Conservation (phyloP, 768 basidiomycete genomes). For the Tylopilus vinaceipallidus region DNA sequence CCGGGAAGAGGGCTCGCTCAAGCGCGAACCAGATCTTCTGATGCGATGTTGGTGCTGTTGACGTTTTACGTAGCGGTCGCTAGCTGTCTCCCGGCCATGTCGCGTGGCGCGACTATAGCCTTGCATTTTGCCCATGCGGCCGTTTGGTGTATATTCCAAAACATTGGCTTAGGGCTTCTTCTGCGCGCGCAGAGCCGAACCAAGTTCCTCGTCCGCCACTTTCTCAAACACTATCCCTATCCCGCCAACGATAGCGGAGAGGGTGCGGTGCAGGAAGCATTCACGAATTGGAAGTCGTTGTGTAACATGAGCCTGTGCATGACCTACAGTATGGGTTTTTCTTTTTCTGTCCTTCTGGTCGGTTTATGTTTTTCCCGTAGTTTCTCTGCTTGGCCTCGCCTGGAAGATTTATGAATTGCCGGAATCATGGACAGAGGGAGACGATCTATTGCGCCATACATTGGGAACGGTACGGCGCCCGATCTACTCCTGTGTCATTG, state of each 20-base stretch:
- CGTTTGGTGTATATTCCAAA: slow-evolving; percentile 84
- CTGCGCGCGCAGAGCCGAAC: slow-evolving; percentile 80
- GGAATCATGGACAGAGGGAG: slow-evolving; percentile 81
- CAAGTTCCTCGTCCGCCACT: slow-evolving; percentile 93
- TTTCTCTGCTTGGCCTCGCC: slow-evolving; percentile 79
- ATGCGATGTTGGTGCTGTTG: slow-evolving; percentile 76
- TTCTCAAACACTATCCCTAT: slow-evolving; percentile 93
- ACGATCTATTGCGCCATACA: slow-evolving; percentile 84
- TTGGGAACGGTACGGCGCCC: slow-evolving; percentile 69
- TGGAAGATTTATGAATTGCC: slow-evolving; percentile 90
- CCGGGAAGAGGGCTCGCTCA: slow-evolving; percentile 10
- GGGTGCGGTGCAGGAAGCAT: slow-evolving; percentile 89
- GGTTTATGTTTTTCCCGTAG: slow-evolving; percentile 39
- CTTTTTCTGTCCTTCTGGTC: neutral
- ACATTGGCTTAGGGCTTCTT: slow-evolving; percentile 80
- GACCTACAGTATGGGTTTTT: slow-evolving; percentile 72
- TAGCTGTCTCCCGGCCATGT: slow-evolving; percentile 57
- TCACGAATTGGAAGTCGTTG: slow-evolving; percentile 89
- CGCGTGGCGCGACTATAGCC: slow-evolving; percentile 46
- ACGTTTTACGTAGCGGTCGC: slow-evolving; percentile 64
- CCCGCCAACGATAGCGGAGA: slow-evolving; percentile 62
- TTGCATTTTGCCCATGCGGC: slow-evolving; percentile 84
- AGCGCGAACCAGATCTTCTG: slow-evolving; percentile 62
- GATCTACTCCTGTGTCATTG: neutral
- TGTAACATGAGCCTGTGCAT: slow-evolving; percentile 94